Percentiles rank a stretch among this genome's conserved stretches.
phyloP scores from a whole-genome alignment of 2,329 filamentous ascomycete species.

The Botrytis paeoniae region DNA sequence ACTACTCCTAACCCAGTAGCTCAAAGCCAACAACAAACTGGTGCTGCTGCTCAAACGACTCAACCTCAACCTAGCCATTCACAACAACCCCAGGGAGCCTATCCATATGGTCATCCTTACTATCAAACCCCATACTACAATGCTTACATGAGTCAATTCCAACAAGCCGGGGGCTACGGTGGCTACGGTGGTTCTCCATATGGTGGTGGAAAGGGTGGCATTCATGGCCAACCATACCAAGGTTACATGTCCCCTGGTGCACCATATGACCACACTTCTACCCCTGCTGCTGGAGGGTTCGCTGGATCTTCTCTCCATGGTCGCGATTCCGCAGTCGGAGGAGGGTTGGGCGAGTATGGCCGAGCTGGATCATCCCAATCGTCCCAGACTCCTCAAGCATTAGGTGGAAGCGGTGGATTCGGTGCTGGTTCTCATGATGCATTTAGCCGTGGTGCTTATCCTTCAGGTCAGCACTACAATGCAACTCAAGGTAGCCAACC shows the following conservation, averaged over 20 bases:
- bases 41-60: conserved; percentile 42
- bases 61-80: conserved; percentile 46
- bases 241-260: conserved; percentile 38
- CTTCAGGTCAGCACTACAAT: conserved; percentile 38
- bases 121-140: conserved; percentile 62
- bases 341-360: conserved; percentile 38
- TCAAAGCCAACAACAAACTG: conserved; percentile 48
- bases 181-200: conserved; percentile 39
- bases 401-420: conserved; percentile 37
- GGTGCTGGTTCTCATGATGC: conserved; percentile 36
- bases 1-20: conserved; percentile 82
- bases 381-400: conserved; percentile 35
- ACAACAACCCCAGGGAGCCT: conserved; percentile 49
- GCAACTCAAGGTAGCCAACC: conserved; percentile 36
- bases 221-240: conserved; percentile 38
- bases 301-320: conserved; percentile 37
- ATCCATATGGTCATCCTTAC: conserved; percentile 57
- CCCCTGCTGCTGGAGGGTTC: conserved; percentile 37
- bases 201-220: conserved; percentile 38
- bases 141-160: conserved; percentile 55
- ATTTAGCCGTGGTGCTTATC: conserved; percentile 37
- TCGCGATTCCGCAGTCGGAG: conserved; percentile 37
- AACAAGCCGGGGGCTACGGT: conserved; percentile 40
- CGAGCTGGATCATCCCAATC: conserved; percentile 38
- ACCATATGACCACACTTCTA: conserved; percentile 39